Percentiles rank a stretch among this genome's conserved stretches.
phyloP scores from a whole-genome alignment of 176 grass and related monocot species.

The Phoenix roebelenii region DNA sequence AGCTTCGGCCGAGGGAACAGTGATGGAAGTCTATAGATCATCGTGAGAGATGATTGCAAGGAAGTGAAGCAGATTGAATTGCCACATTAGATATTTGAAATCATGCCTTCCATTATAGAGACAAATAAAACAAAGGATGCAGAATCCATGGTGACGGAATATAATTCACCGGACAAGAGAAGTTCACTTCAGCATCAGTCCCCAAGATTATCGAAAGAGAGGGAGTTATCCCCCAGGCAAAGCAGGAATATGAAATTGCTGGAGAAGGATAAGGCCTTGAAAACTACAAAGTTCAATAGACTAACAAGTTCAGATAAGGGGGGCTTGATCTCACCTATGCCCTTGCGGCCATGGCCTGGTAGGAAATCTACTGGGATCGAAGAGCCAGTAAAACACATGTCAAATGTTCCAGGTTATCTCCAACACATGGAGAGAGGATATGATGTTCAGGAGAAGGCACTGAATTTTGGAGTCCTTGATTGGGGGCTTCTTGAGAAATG shows the following conservation, averaged over 20 bases:
- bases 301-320: constrained; percentile 9
- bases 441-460: constrained; percentile 62
- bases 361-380: constrained; percentile 44
- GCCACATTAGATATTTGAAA: too few species aligned
- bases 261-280: constrained; percentile 48
- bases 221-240: constrained; percentile 11
- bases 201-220: constrained; percentile 31
- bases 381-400: constrained; percentile 92
- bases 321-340: constrained; percentile 22
- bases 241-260: constrained; percentile 47
- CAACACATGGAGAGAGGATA: constrained; percentile 34
- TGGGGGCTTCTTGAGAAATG: constrained; percentile 81
- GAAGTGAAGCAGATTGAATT: too few species aligned
- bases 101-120: constrained; percentile 40
- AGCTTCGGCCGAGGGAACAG: too few species aligned
- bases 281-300: constrained; percentile 36
- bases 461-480: constrained; percentile 88
- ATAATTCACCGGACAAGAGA: constrained; percentile 24
- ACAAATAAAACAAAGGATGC: constrained; percentile 25
- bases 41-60: too few species aligned
- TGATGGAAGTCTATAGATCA: too few species aligned
- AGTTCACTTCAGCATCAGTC: constrained; percentile 28
- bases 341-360: constrained; percentile 76
- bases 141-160: constrained; percentile 15
- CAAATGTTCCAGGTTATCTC: constrained; percentile 81